These are phyloP conservation scores for Phlyctochytrium bullatum DNA, from an alignment of 192 early-diverging fungal species.

Conservation along the genomic window DNA sequence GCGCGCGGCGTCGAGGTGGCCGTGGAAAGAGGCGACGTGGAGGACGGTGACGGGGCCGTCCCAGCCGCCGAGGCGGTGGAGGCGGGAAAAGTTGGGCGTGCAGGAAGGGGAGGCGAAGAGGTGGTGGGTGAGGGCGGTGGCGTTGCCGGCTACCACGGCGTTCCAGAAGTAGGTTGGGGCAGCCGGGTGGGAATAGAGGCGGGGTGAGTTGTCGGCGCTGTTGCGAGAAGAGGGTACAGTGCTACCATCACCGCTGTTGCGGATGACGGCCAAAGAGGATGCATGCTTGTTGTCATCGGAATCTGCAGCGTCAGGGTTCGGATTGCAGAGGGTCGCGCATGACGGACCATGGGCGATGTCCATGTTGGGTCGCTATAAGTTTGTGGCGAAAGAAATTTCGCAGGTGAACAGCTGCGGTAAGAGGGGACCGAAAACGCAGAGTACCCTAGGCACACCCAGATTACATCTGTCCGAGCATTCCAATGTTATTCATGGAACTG, in stretches of 20 bases:
- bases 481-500: not conserved
- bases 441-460: too few species aligned
- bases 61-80: too few species aligned
- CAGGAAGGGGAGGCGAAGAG: too few species aligned
- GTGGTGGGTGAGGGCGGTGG: too few species aligned
- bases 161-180: not conserved
- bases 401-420: not conserved
- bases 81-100: too few species aligned
- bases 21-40: not conserved
- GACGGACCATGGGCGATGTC: not conserved
- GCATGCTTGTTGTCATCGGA: too few species aligned
- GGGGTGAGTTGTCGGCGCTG: too few species aligned
- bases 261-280: too few species aligned
- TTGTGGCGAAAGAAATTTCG: not conserved
- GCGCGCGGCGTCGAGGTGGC: not conserved
- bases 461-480: too few species aligned
- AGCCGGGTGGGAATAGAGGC: not conserved
- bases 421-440: not conserved
- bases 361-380: not conserved
- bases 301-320: too few species aligned
- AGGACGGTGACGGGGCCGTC: not conserved
- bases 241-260: too few species aligned
- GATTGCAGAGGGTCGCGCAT: not conserved
- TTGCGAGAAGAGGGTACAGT: too few species aligned
- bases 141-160: not conserved